Evolutionary conservation across 2,329 filamentous ascomycete species (phyloP), one percentile per base, ranked within the genome.

Genomic region (Pseudocercospora musae): DNA sequence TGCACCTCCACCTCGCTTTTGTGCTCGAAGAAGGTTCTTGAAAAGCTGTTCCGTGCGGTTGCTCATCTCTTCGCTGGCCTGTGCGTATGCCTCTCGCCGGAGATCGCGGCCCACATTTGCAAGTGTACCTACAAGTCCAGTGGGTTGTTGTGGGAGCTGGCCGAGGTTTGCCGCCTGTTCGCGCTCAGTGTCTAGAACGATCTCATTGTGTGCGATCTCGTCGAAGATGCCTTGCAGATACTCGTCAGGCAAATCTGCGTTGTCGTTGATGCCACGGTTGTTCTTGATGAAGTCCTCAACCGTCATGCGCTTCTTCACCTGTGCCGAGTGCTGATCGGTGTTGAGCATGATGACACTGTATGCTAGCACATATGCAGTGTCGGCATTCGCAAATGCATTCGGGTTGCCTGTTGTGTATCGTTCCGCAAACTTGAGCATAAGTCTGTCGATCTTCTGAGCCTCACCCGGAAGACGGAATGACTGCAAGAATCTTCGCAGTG

Each of bases 261-360:
- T 94, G 78, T 99, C 95, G 77, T 99, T 98, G 81, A 99, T 99
- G 62, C 95, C 95, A 27, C 95, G 84, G 76, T 99, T 99, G 78
- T 99, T 99, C 81, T 96, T 97, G 81, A 99, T 96, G 74, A 99
- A 99, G 69, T 99, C 96, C 66, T 96, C 90, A 68, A 92, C 92
- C 25, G 89, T 96, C 95, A 99, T 99, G 58, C 92, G 88, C 69
- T 85, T 87, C 73, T 87, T 89, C 70, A 99, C 85, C 75, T 97
- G 96, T 67, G 81, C 84, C 76, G 94, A 98, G 79, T 99, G 95
- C 69, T 94, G 85, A 80, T 99, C 95, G 1, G 93, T 96, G 76
- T 99, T 99, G 57, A 99, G 81, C 85, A 99, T 82, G 70, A 99
- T 97, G 59, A 98, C 95, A 0, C 94, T 98, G 77, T 99, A 99